These are phyloP conservation scores for Graphilbum fragrans DNA, from an alignment of 2,329 filamentous ascomycete genomes.

Conservation along the genomic window DNA sequence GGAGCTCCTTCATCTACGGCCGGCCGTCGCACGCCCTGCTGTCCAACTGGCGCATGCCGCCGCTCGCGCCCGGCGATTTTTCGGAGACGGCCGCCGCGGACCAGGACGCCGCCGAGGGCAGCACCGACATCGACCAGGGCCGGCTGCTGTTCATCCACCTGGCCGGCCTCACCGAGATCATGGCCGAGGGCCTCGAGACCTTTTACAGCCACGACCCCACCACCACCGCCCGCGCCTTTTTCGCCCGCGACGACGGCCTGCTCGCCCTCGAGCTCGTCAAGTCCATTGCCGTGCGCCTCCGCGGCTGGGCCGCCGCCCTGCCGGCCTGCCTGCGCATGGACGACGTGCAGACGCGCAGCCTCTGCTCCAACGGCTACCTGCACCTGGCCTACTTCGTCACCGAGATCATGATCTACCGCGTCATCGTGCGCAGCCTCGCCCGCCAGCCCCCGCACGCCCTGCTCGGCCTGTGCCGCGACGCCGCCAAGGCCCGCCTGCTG, in stretches of 20 bases:
- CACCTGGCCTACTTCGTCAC: slow-evolving; percentile 39
- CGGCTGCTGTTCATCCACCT: slow-evolving; percentile 37
- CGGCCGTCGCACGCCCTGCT: slow-evolving; percentile 32
- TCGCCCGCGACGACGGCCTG: neutral
- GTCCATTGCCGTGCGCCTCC: slow-evolving; percentile 14
- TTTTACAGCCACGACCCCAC: slow-evolving; percentile 29
- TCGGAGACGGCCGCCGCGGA: slow-evolving; percentile 23
- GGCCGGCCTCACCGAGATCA: slow-evolving; percentile 35
- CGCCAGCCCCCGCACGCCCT: slow-evolving; percentile 16
- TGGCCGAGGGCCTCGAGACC: slow-evolving; percentile 35
- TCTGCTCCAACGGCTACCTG: slow-evolving; percentile 27
- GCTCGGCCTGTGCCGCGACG: slow-evolving; percentile 21
- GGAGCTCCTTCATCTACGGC: slow-evolving; percentile 63
- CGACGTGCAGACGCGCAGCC: slow-evolving; percentile 12
- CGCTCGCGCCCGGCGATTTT: slow-evolving; percentile 23
- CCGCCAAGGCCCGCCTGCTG: slow-evolving; percentile 25
- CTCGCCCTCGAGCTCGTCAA: slow-evolving; percentile 12
- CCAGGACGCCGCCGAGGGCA: slow-evolving; percentile 24
- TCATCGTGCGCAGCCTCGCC: slow-evolving; percentile 31
- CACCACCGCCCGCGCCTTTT: neutral
- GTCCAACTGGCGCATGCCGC: slow-evolving; percentile 37
- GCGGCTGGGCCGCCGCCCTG: slow-evolving; percentile 13
- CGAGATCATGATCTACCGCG: slow-evolving; percentile 37
- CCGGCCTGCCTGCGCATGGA: slow-evolving; percentile 13
- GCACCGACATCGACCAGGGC: slow-evolving; percentile 30